A percentile compares a stretch with the other conserved stretches of the same genome.
Conservation (phyloP, 31 red algal species). For the Asparagopsis taxiformis region DNA sequence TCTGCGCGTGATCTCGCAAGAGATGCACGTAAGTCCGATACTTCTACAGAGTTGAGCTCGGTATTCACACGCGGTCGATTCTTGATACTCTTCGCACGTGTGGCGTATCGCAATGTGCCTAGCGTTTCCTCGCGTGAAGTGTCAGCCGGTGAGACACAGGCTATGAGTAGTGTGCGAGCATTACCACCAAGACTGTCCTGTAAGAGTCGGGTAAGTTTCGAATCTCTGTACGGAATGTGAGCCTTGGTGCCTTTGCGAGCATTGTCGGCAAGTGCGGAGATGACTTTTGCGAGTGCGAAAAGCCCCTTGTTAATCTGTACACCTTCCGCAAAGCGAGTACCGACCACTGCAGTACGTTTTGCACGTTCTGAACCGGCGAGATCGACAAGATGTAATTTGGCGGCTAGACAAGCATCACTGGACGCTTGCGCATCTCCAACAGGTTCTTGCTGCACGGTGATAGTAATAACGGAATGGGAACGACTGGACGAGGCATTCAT, state of each 20-base stretch:
- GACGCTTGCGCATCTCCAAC: constrained; percentile 13
- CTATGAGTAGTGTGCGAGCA: constrained; percentile 74
- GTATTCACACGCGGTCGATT: constrained; percentile 79
- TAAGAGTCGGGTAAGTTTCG: constrained; percentile 90
- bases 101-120: constrained; percentile 86
- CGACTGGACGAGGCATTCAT: constrained; percentile 86
- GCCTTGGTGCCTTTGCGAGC: constrained; percentile 5
- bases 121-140: constrained; percentile 81
- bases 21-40: constrained; percentile 47
- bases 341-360: constrained; percentile 73
- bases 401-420: constrained; percentile 24
- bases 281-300: constrained; percentile 86
- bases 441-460: constrained; percentile 62
- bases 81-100: constrained; percentile 67
- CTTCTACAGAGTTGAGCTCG: constrained; percentile 43
- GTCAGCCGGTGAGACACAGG: constrained; percentile 81
- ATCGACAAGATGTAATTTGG: constrained; percentile 93
- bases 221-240: constrained; percentile 91
- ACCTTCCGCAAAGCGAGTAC: constrained; percentile 72
- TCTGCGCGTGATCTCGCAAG: constrained; percentile 46
- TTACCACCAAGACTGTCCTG: constrained; percentile 95
- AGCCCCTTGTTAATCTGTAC: constrained; percentile 92
- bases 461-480: constrained; percentile 83
- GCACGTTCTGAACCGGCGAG: constrained; percentile 92
- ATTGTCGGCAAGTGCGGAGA: constrained; percentile 74